phyloP scores from a whole-genome alignment of 805 yeast genomes.

The Saccharomycopsis sp. region DNA sequence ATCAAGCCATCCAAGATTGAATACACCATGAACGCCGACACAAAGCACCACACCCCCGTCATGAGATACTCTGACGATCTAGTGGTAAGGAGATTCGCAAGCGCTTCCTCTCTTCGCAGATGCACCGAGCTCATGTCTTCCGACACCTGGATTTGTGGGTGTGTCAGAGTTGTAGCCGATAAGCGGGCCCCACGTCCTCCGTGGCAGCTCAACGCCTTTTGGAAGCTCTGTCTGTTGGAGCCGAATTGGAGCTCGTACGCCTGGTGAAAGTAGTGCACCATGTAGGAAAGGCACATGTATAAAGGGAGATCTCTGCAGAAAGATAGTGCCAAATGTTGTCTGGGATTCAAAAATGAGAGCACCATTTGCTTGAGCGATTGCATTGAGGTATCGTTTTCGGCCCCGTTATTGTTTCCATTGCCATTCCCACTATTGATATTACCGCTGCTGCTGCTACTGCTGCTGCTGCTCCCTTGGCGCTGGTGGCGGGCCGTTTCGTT shows the following conservation, averaged over 20 bases:
- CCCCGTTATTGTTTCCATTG: background rate
- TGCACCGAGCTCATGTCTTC: slow-evolving; percentile 5
- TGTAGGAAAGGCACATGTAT: slow-evolving; percentile 32
- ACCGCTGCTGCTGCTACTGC: slow-evolving; percentile 1
- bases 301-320: slow-evolving; percentile 73
- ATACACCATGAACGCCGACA: slow-evolving; percentile 75
- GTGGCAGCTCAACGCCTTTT: slow-evolving; percentile 22
- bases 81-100: slow-evolving; percentile 41
- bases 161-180: background rate
- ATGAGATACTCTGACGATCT: slow-evolving; percentile 70
- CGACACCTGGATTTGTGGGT: too few species aligned
- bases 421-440: background rate
- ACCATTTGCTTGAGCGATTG: slow-evolving; percentile 24
- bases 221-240: background rate
- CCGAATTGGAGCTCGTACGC: slow-evolving; percentile 25
- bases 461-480: slow-evolving; percentile 1
- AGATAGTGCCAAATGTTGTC: slow-evolving; percentile 68
- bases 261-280: slow-evolving; percentile 28
- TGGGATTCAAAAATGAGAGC: slow-evolving; percentile 60
- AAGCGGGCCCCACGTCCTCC: too few species aligned
- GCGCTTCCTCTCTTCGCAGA: slow-evolving; percentile 19
- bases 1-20: slow-evolving; percentile 81
- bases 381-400: slow-evolving; percentile 16
- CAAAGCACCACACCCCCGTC: slow-evolving; percentile 89
- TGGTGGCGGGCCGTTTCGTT: slow-evolving; percentile 5